Evolutionary conservation across 2,329 filamentous ascomycete genomes (phyloP), one percentile per base, ranked within the genome.

Genomic region (Penicillium corylophilum): DNA sequence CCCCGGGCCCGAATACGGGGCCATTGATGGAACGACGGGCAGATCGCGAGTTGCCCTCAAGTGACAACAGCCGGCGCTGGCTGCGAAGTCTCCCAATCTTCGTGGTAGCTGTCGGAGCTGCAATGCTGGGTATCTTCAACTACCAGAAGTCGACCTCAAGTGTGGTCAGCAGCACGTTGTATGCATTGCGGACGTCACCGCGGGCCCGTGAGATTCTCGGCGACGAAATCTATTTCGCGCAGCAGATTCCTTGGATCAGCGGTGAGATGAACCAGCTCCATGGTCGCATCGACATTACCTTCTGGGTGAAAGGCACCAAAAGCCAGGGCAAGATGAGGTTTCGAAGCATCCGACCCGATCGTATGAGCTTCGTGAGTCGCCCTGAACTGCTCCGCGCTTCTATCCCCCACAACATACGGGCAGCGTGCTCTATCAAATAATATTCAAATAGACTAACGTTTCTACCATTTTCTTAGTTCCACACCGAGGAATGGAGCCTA

Each of bases 111-210:
- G 84, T 96, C 62, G 82, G 83, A 44, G 79, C 81, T 49, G 87
- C 86, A 60, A 86, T 86, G 60, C 77, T 95, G 54, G 90, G 88
- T 62, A 96, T 99, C 73, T 97, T 99, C 87, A 99, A 99, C 82
- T 97, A 99, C 82, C 93, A 99, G 73, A 96, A 96, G 73, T 84
- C 86, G 51, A 90, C 89, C n/a, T 90, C 86, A 23, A 89, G 88
- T 48, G 83, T 93, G 26, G 89, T 96, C n/a, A 85, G 85, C 49
- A 90, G 88, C 49, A 94, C 91, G 4, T 82, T 99, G 24, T 99
- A 97, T 79, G 89, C 93, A 1, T 82, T 99, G 57, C 89, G 94
- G 58, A 95, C 89, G 2, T 90, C 87, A 51, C 76, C 82, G 2
- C 75, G 79, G 53, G 94, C 91, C 41, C 85, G 92, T 65, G 85